phyloP scores from a whole-genome alignment of 2,329 filamentous ascomycete genomes.

The Boeremia exigua region DNA sequence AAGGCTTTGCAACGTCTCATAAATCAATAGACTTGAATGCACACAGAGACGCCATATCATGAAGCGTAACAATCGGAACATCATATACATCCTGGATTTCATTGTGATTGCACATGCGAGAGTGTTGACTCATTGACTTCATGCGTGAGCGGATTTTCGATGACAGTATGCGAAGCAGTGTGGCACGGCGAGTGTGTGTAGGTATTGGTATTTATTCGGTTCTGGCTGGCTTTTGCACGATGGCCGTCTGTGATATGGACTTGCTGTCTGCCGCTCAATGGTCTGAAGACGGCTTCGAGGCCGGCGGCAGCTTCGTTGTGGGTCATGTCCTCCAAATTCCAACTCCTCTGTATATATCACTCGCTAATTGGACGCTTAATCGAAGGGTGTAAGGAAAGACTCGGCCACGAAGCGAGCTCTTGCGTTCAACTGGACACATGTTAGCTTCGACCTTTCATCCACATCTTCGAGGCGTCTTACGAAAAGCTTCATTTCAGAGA shows the following conservation, averaged over 20 bases:
- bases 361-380: constrained; percentile 26
- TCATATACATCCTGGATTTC: too few species aligned
- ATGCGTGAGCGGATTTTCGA: background rate
- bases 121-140: too few species aligned
- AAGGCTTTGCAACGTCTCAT: background rate
- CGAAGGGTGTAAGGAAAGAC: constrained; percentile 86
- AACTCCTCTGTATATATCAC: constrained; percentile 16
- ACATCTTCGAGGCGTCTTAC: constrained; percentile 61
- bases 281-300: background rate
- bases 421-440: constrained; percentile 76
- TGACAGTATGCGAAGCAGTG: background rate
- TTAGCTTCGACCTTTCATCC: constrained; percentile 32
- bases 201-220: background rate
- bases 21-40: background rate
- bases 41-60: background rate
- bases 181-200: background rate
- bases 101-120: background rate
- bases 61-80: background rate
- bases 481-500: constrained; percentile 99
- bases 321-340: background rate
- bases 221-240: background rate
- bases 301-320: background rate
- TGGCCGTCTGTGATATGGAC: background rate
- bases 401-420: constrained; percentile 97
- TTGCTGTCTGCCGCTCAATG: background rate